Evolutionary conservation across 129 eudicot genomes (phyloP), one percentile per base, ranked within the genome.

Genomic region (Helichrysum umbraculigerum): DNA sequence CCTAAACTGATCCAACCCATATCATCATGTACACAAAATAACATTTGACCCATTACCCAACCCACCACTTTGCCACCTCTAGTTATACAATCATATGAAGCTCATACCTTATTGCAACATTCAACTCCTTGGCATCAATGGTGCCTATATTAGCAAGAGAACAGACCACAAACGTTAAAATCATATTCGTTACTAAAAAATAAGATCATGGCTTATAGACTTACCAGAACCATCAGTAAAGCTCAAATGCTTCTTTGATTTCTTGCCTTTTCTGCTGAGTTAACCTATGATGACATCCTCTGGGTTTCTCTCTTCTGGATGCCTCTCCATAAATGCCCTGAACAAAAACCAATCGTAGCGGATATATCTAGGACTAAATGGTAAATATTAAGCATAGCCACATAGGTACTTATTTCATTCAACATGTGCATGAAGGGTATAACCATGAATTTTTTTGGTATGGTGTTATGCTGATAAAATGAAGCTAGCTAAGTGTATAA

Each of bases 231-330:
- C 90, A 87, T 93, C 98, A 35, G 98, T 93, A 83, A 0, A 90
- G 96, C 84, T 93, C 98, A 84, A 93, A 93, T 15, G 98, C 98
- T 83, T 93, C 97, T 76, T 76, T 93, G n/a, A 93, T 93, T 86
- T 93, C 98, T 81, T 93, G 97, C 85, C 21, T 88, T 78, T 93
- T 93, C 87, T 93, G 96, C 68, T 75, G 90, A 81, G 88, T 87
- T 77, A 93, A 68, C 68, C 91, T 91, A 50, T 85, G 96, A 63
- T 83, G 86, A 64, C 97, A 97, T 51, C 96, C 96, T 85, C 88
- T 79, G 4, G 93, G 97, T 70, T 88, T 87, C 17, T 88, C 97
- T 68, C 70, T 87, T 80, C 91, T 85, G 6, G 90, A 74, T 29
- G 32, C 17, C 11, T 82, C 95, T 77, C 85, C 84, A 29, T 85